A percentile compares a stretch with the other conserved stretches of the same genome.
Conservation (phyloP, 306 rosid species). For the Erythrophleum fordii region DNA sequence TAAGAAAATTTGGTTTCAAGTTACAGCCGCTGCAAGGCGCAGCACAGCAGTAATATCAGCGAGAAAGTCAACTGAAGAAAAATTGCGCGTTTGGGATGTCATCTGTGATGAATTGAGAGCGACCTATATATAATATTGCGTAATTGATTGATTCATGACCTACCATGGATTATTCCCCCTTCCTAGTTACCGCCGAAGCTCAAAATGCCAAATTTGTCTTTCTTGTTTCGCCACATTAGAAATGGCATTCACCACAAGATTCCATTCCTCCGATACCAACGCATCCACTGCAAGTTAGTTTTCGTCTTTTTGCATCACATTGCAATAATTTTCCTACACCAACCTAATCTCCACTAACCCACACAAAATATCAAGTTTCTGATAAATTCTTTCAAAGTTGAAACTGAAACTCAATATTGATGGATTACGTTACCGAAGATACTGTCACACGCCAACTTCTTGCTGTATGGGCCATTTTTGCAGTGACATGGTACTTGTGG, state of each 20-base stretch:
- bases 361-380: neutral
- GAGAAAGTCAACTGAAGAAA: too few relatives aligned
- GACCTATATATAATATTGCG: too few relatives aligned
- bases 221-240: neutral
- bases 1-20: too few relatives aligned
- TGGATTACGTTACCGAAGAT: neutral
- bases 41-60: too few relatives aligned
- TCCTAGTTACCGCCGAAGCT: neutral
- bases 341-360: neutral
- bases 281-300: neutral
- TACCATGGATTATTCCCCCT: neutral
- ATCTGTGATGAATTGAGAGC: too few relatives aligned
- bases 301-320: neutral
- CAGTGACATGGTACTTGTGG: conserved; percentile 20
- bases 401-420: neutral
- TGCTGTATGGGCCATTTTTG: conserved; percentile 25
- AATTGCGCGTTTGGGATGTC: too few relatives aligned
- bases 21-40: too few relatives aligned
- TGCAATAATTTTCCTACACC: neutral
- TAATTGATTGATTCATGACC: neutral
- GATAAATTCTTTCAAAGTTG: neutral
- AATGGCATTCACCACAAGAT: neutral
- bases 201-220: neutral
- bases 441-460: neutral
- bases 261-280: neutral